These are phyloP conservation scores for Fusarium neocosmosporiellum DNA, from an alignment of 2,329 filamentous ascomycete genomes.

Conservation along the genomic window DNA sequence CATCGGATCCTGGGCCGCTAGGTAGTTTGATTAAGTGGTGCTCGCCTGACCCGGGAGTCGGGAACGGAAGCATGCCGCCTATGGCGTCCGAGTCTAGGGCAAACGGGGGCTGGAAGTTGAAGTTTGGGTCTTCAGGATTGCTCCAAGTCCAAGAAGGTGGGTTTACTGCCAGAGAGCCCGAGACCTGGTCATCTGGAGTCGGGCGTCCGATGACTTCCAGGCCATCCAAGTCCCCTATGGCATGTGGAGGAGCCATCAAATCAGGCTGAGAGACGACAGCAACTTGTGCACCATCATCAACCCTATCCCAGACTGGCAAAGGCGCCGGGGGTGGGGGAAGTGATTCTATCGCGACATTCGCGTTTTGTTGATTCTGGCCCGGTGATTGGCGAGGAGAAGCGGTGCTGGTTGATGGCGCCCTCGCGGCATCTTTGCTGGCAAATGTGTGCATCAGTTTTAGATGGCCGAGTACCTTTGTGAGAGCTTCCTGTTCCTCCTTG, in stretches of 20 bases:
- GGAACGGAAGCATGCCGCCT: slow-evolving; percentile 15
- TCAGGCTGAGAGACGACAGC: neutral
- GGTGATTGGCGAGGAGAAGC: slow-evolving; percentile 4
- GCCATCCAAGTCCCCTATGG: neutral
- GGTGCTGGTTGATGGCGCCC: neutral
- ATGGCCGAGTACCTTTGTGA: slow-evolving; percentile 28
- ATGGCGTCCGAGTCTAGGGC: slow-evolving; percentile 14
- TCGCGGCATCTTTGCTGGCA: slow-evolving; percentile 22
- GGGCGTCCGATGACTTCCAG: neutral
- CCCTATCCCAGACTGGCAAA: slow-evolving; percentile 3
- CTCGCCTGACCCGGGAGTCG: neutral
- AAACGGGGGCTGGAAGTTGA: slow-evolving; percentile 22
- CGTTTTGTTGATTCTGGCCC: neutral
- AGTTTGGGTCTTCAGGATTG: slow-evolving; percentile 17
- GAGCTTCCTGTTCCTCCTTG: slow-evolving; percentile 26
- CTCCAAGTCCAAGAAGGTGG: slow-evolving; percentile 21
- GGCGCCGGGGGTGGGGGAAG: neutral
- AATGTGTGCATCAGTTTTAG: slow-evolving; percentile 25
- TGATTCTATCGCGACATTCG: neutral
- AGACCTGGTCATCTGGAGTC: slow-evolving; percentile 8
- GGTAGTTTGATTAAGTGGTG: slow-evolving; percentile 17
- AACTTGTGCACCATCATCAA: neutral
- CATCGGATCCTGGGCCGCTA: slow-evolving; percentile 11
- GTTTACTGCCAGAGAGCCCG: neutral
- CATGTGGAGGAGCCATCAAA: neutral